A percentile compares a stretch with the other conserved stretches of the same genome.
Conservation (phyloP, 2,329 filamentous ascomycete species). For the Nemania serpens region DNA sequence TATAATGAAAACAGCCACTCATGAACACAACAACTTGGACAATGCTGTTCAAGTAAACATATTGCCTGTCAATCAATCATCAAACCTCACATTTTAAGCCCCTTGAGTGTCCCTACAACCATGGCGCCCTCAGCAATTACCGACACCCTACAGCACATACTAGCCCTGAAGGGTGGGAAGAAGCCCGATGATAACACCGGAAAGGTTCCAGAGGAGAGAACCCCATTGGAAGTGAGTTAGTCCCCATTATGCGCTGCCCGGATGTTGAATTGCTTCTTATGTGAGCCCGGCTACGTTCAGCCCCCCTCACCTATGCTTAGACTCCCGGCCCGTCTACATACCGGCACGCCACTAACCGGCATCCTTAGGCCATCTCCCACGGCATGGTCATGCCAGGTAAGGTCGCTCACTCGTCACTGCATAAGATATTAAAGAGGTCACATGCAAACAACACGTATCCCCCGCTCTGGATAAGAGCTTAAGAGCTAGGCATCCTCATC, state of each 20-base stretch:
- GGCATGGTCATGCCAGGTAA: conserved; percentile 42
- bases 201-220: conserved; percentile 31
- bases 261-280: background rate
- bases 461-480: background rate
- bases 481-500: no score
- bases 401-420: background rate
- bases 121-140: conserved; percentile 43
- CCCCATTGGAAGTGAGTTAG: conserved; percentile 38
- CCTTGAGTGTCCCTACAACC: background rate
- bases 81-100: background rate
- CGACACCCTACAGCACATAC: conserved; percentile 29
- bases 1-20: background rate
- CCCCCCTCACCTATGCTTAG: background rate
- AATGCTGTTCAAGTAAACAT: background rate
- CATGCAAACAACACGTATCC: background rate
- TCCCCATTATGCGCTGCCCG: background rate
- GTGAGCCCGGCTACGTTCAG: background rate
- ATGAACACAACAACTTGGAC: background rate
- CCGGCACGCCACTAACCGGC: background rate
- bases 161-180: conserved; percentile 28
- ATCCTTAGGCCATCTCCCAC: conserved; percentile 43
- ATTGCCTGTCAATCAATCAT: conserved; percentile 1
- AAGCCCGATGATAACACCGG: conserved; percentile 19
- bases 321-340: background rate
- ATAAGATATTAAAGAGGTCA: background rate